Percentiles rank a stretch among this genome's conserved stretches.
Conservation (phyloP, 139 green algal species). For the Asterochloris erici region DNA sequence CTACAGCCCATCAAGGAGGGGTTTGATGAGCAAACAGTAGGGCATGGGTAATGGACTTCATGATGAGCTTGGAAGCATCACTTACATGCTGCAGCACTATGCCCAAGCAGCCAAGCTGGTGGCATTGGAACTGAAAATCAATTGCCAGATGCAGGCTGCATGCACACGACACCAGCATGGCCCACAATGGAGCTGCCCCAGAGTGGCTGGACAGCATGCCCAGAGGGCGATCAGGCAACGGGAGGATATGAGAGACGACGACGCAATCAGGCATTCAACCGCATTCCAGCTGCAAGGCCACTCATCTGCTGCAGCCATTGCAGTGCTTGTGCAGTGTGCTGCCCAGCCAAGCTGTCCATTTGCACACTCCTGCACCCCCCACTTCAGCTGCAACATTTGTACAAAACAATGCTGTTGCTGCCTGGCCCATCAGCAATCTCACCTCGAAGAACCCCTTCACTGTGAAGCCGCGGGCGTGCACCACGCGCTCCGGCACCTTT, state of each 20-base stretch:
- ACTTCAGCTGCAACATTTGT: not conserved
- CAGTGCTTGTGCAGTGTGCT: not conserved
- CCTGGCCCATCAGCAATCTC: not conserved
- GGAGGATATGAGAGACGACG: not conserved
- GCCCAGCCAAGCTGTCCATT: not conserved
- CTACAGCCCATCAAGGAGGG: not conserved
- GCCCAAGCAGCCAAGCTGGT: not conserved
- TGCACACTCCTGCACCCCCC: not conserved
- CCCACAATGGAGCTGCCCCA: not conserved
- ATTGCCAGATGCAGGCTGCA: not conserved
- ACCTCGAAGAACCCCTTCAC: conserved; percentile 35
- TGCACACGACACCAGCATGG: not conserved
- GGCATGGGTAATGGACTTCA: not conserved
- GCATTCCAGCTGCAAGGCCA: not conserved
- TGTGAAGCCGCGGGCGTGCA: conserved; percentile 26
- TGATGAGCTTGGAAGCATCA: not conserved
- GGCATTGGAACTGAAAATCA: not conserved
- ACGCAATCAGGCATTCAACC: no score
- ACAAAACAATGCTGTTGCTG: not conserved
- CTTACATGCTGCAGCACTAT: not conserved
- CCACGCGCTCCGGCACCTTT: conserved; percentile 42
- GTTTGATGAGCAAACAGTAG: not conserved
- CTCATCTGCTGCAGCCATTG: not conserved
- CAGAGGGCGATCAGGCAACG: no score
- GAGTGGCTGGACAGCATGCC: not conserved